A percentile compares a stretch with the other conserved stretches of the same genome.
Conservation (phyloP, 2,329 filamentous ascomycete species). For the Penicillium sp. region DNA sequence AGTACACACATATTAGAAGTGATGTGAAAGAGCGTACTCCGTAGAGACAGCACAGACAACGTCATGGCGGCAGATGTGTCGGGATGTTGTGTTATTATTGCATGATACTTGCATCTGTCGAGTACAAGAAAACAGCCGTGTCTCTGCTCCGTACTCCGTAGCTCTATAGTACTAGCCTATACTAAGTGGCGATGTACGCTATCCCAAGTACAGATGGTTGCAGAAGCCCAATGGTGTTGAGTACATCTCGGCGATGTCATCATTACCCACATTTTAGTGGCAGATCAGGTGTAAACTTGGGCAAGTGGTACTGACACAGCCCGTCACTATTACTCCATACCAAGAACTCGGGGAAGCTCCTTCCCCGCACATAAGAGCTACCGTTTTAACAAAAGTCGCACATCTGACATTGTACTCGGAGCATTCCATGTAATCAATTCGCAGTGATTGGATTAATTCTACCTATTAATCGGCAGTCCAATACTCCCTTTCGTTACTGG, state of each 20-base stretch:
- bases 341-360: constrained; percentile 5
- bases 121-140: background rate
- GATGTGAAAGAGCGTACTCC: background rate
- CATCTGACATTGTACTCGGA: background rate
- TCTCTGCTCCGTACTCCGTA: background rate
- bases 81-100: background rate
- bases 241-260: constrained; percentile 14
- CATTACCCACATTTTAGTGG: constrained; percentile 9
- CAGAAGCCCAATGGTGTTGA: constrained; percentile 3
- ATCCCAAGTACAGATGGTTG: background rate
- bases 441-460: background rate
- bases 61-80: background rate
- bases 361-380: constrained; percentile 16
- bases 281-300: background rate
- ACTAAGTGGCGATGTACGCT: background rate
- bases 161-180: background rate
- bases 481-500: background rate
- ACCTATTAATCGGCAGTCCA: background rate
- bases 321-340: constrained; percentile 7
- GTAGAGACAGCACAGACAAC: background rate
- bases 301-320: constrained; percentile 1
- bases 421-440: background rate
- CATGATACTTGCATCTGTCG: background rate
- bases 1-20: background rate
- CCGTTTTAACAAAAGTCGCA: background rate